These are phyloP conservation scores for Aspergillus sp. DNA, from an alignment of 2,329 filamentous ascomycete genomes.

Conservation along the genomic window DNA sequence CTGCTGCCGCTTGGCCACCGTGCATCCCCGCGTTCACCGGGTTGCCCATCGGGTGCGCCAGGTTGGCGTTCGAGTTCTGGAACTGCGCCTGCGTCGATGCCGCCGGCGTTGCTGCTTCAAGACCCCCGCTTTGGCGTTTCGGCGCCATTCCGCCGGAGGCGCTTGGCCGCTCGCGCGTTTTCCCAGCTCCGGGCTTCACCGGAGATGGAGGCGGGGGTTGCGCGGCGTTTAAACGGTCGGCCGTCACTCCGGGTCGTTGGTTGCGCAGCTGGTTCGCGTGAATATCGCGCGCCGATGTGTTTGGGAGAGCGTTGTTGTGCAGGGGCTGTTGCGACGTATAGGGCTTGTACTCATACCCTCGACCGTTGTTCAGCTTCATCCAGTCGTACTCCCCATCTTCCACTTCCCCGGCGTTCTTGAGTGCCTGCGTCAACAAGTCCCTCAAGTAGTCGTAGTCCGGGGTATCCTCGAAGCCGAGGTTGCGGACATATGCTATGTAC, in stretches of 20 bases:
- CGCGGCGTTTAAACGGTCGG: constrained; percentile 86
- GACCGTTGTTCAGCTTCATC: constrained; percentile 95
- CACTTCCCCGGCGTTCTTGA: constrained; percentile 88
- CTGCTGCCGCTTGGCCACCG: constrained; percentile 44
- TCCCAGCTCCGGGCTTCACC: constrained; percentile 67
- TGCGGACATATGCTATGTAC: constrained; percentile 93
- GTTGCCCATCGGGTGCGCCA: constrained; percentile 54
- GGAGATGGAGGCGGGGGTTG: constrained; percentile 81
- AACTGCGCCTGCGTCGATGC: constrained; percentile 93
- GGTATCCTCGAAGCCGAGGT: constrained; percentile 95
- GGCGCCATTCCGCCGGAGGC: constrained; percentile 61
- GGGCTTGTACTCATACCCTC: constrained; percentile 79
- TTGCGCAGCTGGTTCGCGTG: constrained; percentile 57
- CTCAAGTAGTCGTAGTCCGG: constrained; percentile 97
- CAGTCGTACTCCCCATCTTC: constrained; percentile 99
- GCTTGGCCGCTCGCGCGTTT: constrained; percentile 64
- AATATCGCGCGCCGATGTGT: constrained; percentile 75
- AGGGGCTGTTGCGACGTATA: constrained; percentile 63
- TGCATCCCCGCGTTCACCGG: constrained; percentile 50
- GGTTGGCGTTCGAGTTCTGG: constrained; percentile 87
- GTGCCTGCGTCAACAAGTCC: constrained; percentile 88
- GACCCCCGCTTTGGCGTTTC: constrained; percentile 60
- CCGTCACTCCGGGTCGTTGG: constrained; percentile 57
- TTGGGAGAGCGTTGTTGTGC: constrained; percentile 67
- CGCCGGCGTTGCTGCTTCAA: constrained; percentile 71